Base-by-base conservation (phyloP, 2,329 filamentous ascomycete species). In the Beauveria brongniartii region DNA sequence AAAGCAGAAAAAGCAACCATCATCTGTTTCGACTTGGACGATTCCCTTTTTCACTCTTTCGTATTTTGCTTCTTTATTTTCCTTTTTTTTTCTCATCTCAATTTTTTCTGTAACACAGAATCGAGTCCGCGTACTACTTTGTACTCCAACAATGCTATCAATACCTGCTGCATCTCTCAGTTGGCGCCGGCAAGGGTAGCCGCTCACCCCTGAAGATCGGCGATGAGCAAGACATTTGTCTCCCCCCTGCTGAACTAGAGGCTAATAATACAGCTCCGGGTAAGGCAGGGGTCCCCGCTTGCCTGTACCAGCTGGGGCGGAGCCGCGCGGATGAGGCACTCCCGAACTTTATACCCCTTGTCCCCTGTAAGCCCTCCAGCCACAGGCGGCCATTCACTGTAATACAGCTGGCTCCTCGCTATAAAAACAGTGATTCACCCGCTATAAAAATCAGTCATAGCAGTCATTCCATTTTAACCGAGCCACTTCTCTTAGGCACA, bases 161-260 rank as follows among this genome's bases (percentile, higher is more conserved):
- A 37, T 16, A 37, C 5, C 12, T 34, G 30, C 34, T 37, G 34
- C 34, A 37, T 37, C 34, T 16, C 34, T 37, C 34, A 37, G 34
- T 37, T 16, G 12, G 34, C 12, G 34, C 34, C 41, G 7, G 53
- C 54, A 56, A 56, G 54, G 53, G 24, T 46, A 16, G 24, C 40
- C 41, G 14, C 6, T 34, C 43, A 28, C 34, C 55, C 55, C 55
- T 58, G 37, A 51, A 48, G 55, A 58, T 58, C 55, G 55, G 55
- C 55, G 46, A 58, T 50, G 34, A 22, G 26, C 46, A 43, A 51
- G 41, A 22, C 53, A n/a, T 37, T 14, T n/a, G 22, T 52, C 12
- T 52, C 6, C 20, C 30, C 30, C 30, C 30, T 34, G 30, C 30
- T 34, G 41, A 20, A 37, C 34, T 37, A 37, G 34, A 37, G 12